Evolutionary conservation across 228 moss, liverwort and hornwort genomes (phyloP).

Genomic region (Sphagnum magellanicum): DNA sequence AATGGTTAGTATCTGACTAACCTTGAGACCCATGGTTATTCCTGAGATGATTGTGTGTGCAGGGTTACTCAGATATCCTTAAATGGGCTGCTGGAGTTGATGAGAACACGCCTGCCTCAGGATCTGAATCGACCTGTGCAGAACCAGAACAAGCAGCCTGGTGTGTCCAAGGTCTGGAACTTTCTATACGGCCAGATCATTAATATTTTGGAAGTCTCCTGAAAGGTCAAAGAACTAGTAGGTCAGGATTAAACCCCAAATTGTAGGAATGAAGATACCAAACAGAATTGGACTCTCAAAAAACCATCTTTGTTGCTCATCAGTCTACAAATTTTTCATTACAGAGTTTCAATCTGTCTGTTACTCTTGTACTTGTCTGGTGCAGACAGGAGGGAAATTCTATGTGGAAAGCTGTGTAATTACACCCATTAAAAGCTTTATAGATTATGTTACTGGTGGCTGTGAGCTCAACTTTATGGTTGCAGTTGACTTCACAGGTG

Average conservation of each 20-base stretch:
- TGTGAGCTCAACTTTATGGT: conserved; percentile 91
- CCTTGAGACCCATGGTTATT: too few species aligned
- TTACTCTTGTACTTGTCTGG: not conserved
- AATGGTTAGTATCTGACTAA: too few species aligned
- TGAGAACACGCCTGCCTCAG: not conserved
- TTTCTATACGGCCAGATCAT: too few species aligned
- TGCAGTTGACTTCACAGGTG: conserved; percentile 84
- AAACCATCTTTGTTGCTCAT: too few species aligned
- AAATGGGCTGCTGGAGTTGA: conserved; percentile 26
- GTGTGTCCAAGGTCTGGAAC: not conserved
- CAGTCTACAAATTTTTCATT: too few species aligned
- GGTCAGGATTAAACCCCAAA: too few species aligned
- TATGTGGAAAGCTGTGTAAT: conserved; percentile 28
- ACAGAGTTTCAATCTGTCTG: too few species aligned
- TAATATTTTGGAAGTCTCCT: too few species aligned
- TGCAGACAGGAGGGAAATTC: conserved; percentile 57
- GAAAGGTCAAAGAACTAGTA: too few species aligned
- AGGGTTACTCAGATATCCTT: conserved; percentile 8
- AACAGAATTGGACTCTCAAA: too few species aligned
- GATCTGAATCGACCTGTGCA: conserved; percentile 20
- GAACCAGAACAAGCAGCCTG: not conserved
- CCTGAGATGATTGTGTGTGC: not conserved
- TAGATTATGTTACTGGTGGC: conserved; percentile 78
- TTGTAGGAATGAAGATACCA: too few species aligned
- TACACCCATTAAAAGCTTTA: conserved; percentile 38